Evolutionary conservation across 495 filamentous ascomycete genomes (phyloP).

Genomic region (Cairneyella variabilis): DNA sequence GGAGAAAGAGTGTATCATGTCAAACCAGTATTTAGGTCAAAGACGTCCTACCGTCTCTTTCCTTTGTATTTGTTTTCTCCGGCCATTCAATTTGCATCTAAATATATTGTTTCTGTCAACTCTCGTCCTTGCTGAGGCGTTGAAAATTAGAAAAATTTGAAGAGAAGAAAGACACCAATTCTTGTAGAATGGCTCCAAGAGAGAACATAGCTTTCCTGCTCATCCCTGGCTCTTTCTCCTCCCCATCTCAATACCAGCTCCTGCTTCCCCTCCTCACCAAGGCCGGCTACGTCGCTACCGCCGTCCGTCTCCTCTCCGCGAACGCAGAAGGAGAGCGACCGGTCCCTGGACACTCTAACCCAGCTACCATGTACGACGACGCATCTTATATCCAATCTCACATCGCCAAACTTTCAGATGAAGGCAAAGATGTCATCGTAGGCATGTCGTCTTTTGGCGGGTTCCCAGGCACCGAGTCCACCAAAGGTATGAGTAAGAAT

Average conservation of each 20-base stretch:
- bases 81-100: not conserved
- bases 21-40: not conserved
- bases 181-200: not conserved
- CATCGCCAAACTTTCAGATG: not conserved
- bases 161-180: not conserved
- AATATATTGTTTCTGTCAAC: not conserved
- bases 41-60: too few species aligned
- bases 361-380: not conserved
- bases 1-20: not conserved
- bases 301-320: not conserved
- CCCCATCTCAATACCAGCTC: not conserved
- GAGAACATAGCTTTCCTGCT: not conserved
- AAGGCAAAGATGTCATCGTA: conserved; percentile 25
- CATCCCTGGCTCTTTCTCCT: not conserved
- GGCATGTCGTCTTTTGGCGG: conserved; percentile 36
- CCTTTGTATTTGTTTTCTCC: too few species aligned
- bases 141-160: not conserved
- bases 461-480: conserved; percentile 28
- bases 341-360: not conserved
- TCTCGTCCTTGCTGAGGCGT: not conserved
- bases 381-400: not conserved
- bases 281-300: not conserved
- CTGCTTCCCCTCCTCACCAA: not conserved
- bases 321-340: not conserved
- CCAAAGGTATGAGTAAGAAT: conserved; percentile 34